Evolutionary conservation across 352 stramenopile species (phyloP).

Genomic region (Phytopythium delawarense): DNA sequence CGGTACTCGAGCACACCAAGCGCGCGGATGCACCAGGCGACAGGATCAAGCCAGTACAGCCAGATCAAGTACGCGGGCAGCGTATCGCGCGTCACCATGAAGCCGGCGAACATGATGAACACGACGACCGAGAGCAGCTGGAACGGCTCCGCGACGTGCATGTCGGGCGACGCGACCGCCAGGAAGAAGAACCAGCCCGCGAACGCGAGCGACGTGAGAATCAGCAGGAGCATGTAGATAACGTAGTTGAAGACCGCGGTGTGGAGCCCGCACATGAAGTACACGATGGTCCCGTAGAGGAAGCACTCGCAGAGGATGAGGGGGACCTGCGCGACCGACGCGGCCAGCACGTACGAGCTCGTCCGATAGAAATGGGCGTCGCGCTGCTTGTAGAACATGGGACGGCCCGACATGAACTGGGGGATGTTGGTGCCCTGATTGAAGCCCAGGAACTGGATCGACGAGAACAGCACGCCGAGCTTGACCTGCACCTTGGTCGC

Average conservation of each 20-base stretch:
- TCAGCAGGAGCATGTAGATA: constrained; percentile 24
- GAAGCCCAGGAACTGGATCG: constrained; percentile 58
- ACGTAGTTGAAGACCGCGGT: constrained; percentile 15
- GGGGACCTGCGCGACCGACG: constrained; percentile 12
- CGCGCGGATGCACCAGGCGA: constrained; percentile 32
- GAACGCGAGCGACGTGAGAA: constrained; percentile 33
- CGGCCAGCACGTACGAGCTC: constrained; percentile 43
- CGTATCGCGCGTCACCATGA: constrained; percentile 19
- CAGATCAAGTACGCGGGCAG: constrained; percentile 37
- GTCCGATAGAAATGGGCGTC: constrained; percentile 63
- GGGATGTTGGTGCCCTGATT: constrained; percentile 53
- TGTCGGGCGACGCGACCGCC: constrained; percentile 13
- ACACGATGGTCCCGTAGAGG: constrained; percentile 63
- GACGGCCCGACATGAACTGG: constrained; percentile 39
- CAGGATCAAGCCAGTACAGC: constrained; percentile 47
- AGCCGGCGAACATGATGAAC: constrained; percentile 40
- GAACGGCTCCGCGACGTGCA: constrained; percentile 21
- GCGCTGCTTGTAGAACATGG: constrained; percentile 67
- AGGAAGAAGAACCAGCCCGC: constrained; percentile 35
- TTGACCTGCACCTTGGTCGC: constrained; percentile 13
- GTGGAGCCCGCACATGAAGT: constrained; percentile 62
- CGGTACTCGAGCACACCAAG: constrained; percentile 30
- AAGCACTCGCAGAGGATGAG: constrained; percentile 35
- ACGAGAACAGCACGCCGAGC: constrained; percentile 59
- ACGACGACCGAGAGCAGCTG: constrained; percentile 16